Evolutionary conservation across 768 basidiomycete genomes (phyloP).

Genomic region (Suillus ampliporus): DNA sequence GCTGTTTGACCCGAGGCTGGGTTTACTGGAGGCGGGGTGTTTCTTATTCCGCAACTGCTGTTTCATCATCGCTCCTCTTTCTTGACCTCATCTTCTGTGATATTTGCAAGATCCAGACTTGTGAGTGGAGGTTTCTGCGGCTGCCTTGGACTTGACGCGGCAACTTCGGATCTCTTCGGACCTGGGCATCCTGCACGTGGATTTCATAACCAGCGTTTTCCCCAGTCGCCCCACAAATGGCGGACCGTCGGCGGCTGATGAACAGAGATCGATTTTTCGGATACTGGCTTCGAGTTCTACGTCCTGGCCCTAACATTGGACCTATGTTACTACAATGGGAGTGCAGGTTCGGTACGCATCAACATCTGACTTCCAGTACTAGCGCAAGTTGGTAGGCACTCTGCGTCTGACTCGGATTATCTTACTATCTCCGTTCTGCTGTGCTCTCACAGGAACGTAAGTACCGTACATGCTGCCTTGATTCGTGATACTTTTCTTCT

Average conservation of each 20-base stretch:
- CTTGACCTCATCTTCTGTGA: not conserved
- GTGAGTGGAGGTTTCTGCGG: not conserved
- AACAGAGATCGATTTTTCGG: not conserved
- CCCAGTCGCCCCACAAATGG: not conserved
- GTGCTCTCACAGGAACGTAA: not conserved
- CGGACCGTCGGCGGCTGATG: not conserved
- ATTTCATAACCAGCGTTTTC: slow-evolving; percentile 2
- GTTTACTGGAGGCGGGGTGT: not conserved
- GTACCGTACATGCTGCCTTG: not conserved
- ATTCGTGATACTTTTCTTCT: not conserved
- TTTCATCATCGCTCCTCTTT: not conserved
- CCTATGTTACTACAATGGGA: not conserved
- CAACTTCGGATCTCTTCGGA: not conserved
- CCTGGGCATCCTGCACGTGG: not conserved
- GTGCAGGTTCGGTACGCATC: not conserved
- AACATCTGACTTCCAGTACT: not conserved
- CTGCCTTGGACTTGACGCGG: not conserved
- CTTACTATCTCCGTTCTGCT: not conserved
- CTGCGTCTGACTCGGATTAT: not conserved
- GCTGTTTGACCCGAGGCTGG: not conserved
- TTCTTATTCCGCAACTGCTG: not conserved
- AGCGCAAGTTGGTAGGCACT: not conserved
- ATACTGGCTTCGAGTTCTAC: not conserved
- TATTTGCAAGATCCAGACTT: not conserved
- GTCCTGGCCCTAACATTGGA: not conserved